Conservation (phyloP, 495 filamentous ascomycete genomes). For the Glarea lozoyensis region DNA sequence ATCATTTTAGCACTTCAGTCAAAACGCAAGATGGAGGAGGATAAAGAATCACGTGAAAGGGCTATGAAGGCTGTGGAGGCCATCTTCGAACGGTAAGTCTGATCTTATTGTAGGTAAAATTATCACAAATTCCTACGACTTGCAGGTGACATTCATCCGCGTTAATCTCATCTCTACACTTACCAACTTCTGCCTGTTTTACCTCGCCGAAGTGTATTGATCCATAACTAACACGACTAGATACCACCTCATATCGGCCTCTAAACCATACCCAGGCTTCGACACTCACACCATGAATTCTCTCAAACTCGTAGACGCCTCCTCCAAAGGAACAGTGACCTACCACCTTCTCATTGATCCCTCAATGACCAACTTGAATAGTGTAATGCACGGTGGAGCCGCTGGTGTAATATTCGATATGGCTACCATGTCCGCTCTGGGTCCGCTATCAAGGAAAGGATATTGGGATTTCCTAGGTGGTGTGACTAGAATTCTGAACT, state of each 20-base stretch:
- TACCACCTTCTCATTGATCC: slow-evolving; percentile 16
- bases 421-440: slow-evolving; percentile 33
- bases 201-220: not conserved
- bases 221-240: slow-evolving; percentile 6
- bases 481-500: slow-evolving; percentile 31
- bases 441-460: slow-evolving; percentile 28
- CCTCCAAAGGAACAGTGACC: slow-evolving; percentile 16
- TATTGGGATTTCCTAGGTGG: slow-evolving; percentile 40
- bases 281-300: slow-evolving; percentile 29
- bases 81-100: slow-evolving; percentile 29
- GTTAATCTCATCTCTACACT: too few relatives aligned
- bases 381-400: slow-evolving; percentile 35
- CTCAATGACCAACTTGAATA: slow-evolving; percentile 19
- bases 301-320: slow-evolving; percentile 27
- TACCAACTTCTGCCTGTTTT: not conserved
- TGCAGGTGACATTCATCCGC: too few relatives aligned
- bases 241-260: slow-evolving; percentile 15
- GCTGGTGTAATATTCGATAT: slow-evolving; percentile 38
- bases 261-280: slow-evolving; percentile 18
- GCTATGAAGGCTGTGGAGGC: slow-evolving; percentile 28
- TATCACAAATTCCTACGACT: too few relatives aligned
- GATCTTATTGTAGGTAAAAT: slow-evolving; percentile 1
- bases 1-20: too few relatives aligned
- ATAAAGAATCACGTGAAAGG: slow-evolving; percentile 8
- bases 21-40: too few relatives aligned